phyloP scores from a whole-genome alignment of 805 yeast genomes.

The Monosporozyma aerobia region DNA sequence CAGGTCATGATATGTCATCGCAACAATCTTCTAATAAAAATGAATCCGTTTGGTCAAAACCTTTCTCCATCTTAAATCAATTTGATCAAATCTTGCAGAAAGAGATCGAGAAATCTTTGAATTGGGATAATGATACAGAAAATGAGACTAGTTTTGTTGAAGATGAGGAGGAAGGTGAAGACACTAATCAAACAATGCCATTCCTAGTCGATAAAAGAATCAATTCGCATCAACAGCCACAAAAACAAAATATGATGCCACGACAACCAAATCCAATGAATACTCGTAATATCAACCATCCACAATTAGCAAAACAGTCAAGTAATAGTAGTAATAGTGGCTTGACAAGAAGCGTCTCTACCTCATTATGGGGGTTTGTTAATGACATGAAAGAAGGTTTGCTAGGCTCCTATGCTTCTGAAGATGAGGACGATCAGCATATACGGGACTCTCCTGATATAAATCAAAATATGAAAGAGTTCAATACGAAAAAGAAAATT shows the following conservation, averaged over 20 bases:
- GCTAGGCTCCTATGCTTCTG: constrained; percentile 31
- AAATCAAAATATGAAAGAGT: constrained; percentile 6
- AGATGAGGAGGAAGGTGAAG: not conserved
- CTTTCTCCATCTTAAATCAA: constrained; percentile 54
- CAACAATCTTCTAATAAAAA: constrained; percentile 2
- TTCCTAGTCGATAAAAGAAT: not conserved
- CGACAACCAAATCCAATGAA: not conserved
- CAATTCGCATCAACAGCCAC: constrained; percentile 7
- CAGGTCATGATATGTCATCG: not conserved
- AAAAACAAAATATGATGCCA: not conserved
- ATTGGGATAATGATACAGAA: constrained; percentile 21
- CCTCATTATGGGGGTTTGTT: constrained; percentile 42
- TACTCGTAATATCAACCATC: not conserved
- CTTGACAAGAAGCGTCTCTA: constrained; percentile 27
- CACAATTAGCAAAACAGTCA: not conserved
- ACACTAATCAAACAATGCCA: not conserved
- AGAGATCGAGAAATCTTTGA: constrained; percentile 49
- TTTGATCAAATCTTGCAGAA: constrained; percentile 57
- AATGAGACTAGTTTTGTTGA: not conserved
- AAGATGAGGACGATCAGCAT: constrained; percentile 10
- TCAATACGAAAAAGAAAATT: constrained; percentile 8
- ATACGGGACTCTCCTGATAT: not conserved
- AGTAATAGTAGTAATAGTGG: not conserved
- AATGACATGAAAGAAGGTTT: constrained; percentile 39
- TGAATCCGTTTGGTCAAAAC: constrained; percentile 40